Evolutionary conservation across 352 stramenopile genomes (phyloP), one percentile per base, ranked within the genome.

Genomic region (Thalassiosira delicatula): DNA sequence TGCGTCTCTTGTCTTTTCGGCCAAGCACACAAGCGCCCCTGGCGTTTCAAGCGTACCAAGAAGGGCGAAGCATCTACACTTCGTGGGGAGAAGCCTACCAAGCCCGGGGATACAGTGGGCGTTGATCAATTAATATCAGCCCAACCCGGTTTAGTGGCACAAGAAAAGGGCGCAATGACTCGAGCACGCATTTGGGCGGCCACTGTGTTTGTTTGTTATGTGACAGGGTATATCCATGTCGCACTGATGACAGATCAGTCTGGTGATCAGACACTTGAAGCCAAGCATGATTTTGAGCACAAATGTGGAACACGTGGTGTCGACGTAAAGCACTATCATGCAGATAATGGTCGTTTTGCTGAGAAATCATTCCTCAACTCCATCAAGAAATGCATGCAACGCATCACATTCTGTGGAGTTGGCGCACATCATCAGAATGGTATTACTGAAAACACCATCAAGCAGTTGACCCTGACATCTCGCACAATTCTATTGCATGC

Each of bases 391-490:
- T 32, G 25, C 8, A 35, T 66, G 5, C 83, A 90, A 66, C 81
- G 62, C 14, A 70, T 86, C n/a, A 70, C 77, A 12, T 89, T 88
- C 30, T 90, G 83, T 70, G 74, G 74, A 11, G 78, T 90, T 33
- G 82, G 84, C 21, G 76, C 79, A 46, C 78, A 92, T 70, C 84
- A 92, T 83, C 84, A 92, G 49, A 90, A 90, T 76, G 60, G 37
- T 5, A 69, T 80, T 17, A 27, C 68, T 63, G 76, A 84, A 63
- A 12, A 54, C n/a, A 72, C 44, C 29, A 83, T 72, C 61, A 83
- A 83, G 46, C 19, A 75, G 40, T 29, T 79, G 14, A 78, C 76
- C 32, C n/a, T 79, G 5, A 32, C 3, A 19, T 35, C 76, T 59
- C 57, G 68, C 1, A 79, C 68, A 2, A 12, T 78, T 1, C 11